These are phyloP conservation scores for Zea mays DNA, from an alignment of 176 grass and related monocot species.

Conservation along the genomic window DNA sequence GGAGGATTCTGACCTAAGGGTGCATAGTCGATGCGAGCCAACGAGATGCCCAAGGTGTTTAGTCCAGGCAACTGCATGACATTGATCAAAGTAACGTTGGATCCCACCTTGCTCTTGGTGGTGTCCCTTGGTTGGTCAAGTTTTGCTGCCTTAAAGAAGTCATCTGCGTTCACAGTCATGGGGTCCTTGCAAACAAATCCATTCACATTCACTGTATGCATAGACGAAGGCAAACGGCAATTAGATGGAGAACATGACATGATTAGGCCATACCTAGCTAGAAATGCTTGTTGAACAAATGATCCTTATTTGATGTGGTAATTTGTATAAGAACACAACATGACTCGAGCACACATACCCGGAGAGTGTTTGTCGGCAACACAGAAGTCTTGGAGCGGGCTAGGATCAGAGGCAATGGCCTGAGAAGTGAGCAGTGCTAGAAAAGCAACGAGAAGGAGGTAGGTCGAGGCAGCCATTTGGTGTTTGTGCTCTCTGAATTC, in stretches of 20 bases:
- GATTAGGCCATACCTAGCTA: too few species aligned
- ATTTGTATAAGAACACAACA: background rate
- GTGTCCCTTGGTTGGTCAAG: background rate
- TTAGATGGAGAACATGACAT: too few species aligned
- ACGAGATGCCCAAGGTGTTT: background rate
- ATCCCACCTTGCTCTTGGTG: background rate
- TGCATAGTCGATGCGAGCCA: slow-evolving; percentile 7
- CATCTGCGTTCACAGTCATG: background rate
- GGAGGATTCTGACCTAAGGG: slow-evolving; percentile 23
- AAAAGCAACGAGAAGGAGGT: background rate
- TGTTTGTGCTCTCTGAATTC: background rate
- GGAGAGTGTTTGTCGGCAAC: background rate
- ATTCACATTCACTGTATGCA: background rate
- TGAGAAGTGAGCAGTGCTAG: slow-evolving; percentile 11
- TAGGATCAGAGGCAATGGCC: slow-evolving; percentile 26
- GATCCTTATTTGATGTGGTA: background rate
- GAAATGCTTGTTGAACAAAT: background rate
- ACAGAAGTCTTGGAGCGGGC: slow-evolving; percentile 36
- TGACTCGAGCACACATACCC: background rate
- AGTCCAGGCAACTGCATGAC: slow-evolving; percentile 10
- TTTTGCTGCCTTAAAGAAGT: slow-evolving; percentile 10
- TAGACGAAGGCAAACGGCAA: background rate
- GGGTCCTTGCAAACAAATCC: slow-evolving; percentile 19
- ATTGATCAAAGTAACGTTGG: slow-evolving; percentile 24
- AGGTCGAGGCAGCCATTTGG: background rate